phyloP scores from a whole-genome alignment of 2,329 filamentous ascomycete species.

The Cercospora janseana region DNA sequence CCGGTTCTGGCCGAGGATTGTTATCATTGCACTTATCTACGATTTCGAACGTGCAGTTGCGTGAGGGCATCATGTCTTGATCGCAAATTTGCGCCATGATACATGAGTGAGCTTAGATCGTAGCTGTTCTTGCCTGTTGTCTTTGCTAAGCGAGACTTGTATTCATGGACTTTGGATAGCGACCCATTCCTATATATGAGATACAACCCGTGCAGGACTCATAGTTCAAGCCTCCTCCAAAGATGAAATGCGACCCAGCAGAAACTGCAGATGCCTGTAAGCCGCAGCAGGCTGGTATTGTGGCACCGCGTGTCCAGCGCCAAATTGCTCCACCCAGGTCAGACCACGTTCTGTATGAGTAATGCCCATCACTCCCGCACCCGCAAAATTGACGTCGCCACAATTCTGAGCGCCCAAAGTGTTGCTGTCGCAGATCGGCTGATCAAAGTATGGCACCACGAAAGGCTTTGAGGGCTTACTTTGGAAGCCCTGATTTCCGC shows the following conservation, averaged over 20 bases:
- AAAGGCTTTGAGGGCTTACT: slow-evolving; percentile 25
- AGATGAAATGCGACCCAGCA: slow-evolving; percentile 41
- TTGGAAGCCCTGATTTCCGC: slow-evolving; percentile 33
- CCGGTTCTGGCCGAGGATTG: not conserved
- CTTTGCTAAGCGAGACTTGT: too few relatives aligned
- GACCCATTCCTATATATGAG: too few relatives aligned
- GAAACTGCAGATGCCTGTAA: slow-evolving; percentile 44
- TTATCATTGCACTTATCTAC: not conserved
- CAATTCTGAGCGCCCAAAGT: not conserved
- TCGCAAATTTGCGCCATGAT: too few relatives aligned
- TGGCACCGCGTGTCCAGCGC: slow-evolving; percentile 32
- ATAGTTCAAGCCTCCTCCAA: too few relatives aligned
- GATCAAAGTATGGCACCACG: slow-evolving; percentile 27
- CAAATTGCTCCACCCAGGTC: slow-evolving; percentile 27
- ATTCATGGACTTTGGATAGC: too few relatives aligned
- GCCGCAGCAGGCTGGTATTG: slow-evolving; percentile 45
- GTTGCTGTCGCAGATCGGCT: not conserved
- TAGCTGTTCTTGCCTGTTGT: too few relatives aligned
- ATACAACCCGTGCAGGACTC: too few relatives aligned
- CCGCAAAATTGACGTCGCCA: slow-evolving; percentile 18
- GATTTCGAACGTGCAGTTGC: too few relatives aligned
- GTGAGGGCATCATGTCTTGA: too few relatives aligned
- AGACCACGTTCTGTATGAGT: slow-evolving; percentile 31
- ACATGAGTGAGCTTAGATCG: too few relatives aligned
- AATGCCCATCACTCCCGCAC: slow-evolving; percentile 29